Conservation (phyloP, 371 early-diverging fungal genomes). For the Haplosporangium sp. region DNA sequence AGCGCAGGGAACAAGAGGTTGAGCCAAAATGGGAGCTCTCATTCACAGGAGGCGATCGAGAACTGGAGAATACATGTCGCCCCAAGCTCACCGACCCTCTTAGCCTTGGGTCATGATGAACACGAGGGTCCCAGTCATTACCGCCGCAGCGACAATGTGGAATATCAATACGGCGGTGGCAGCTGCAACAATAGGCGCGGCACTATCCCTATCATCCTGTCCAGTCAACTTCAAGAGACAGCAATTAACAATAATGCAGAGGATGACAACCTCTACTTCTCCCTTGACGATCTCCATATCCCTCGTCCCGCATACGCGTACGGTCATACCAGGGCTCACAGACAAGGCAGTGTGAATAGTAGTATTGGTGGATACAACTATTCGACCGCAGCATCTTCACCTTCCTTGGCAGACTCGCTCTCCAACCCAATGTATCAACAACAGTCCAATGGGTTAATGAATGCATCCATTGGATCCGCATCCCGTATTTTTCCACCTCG, state of each 20-base stretch:
- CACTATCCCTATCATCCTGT: slow-evolving; percentile 39
- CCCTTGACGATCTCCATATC: slow-evolving; percentile 20
- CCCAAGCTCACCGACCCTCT: slow-evolving; percentile 34
- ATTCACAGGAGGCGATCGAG: slow-evolving; percentile 45
- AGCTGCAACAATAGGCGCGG: slow-evolving; percentile 14
- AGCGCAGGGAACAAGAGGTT: not conserved
- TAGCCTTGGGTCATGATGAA: slow-evolving; percentile 8
- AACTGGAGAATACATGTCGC: slow-evolving; percentile 46
- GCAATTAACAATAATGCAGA: slow-evolving; percentile 2
- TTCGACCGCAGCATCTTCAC: slow-evolving; percentile 42
- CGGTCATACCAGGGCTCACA: slow-evolving; percentile 35
- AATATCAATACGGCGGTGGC: not conserved
- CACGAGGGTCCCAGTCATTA: not conserved
- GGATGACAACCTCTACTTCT: slow-evolving; percentile 4
- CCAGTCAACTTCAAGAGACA: slow-evolving; percentile 22
- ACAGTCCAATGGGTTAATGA: slow-evolving; percentile 19
- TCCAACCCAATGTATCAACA: slow-evolving; percentile 53
- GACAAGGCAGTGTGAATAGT: slow-evolving; percentile 50
- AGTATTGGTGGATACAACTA: slow-evolving; percentile 44
- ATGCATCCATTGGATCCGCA: not conserved
- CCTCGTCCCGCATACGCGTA: slow-evolving; percentile 41
- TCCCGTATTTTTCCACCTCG: slow-evolving; percentile 19
- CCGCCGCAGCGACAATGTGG: not conserved
- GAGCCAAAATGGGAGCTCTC: slow-evolving; percentile 24
- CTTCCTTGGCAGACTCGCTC: slow-evolving; percentile 49